Conservation (phyloP, 2,329 filamentous ascomycete species). For the Fusarium sacchari region DNA sequence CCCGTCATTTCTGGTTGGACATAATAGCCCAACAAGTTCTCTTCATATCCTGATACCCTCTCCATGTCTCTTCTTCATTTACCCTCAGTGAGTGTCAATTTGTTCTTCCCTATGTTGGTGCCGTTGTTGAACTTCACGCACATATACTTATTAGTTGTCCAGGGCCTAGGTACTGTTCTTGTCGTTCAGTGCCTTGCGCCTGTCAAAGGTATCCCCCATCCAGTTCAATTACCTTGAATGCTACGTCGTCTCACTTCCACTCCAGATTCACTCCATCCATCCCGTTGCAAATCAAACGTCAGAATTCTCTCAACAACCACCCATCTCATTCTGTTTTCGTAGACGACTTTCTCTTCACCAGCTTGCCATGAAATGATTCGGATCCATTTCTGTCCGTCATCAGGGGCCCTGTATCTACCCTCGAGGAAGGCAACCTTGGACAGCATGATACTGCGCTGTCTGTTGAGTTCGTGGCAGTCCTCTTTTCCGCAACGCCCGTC, state of each 20-base stretch:
- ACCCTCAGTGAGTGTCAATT: background rate
- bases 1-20: background rate
- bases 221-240: slow-evolving; percentile 3
- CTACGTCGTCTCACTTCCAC: slow-evolving; percentile 35
- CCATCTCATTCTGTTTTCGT: slow-evolving; percentile 51
- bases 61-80: background rate
- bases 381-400: slow-evolving; percentile 45
- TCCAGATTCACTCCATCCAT: slow-evolving; percentile 46
- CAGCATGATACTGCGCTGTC: slow-evolving; percentile 50
- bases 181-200: background rate
- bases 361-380: slow-evolving; percentile 48
- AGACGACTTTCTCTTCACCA: slow-evolving; percentile 41
- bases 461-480: slow-evolving; percentile 51
- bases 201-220: background rate
- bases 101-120: background rate
- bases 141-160: background rate
- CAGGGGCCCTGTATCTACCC: slow-evolving; percentile 44
- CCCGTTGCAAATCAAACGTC: slow-evolving; percentile 51
- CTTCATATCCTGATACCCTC: background rate
- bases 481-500: slow-evolving; percentile 50
- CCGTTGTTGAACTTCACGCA: background rate
- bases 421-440: slow-evolving; percentile 53
- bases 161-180: background rate
- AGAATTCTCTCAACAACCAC: slow-evolving; percentile 51
- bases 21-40: background rate